A percentile compares a stretch with the other conserved stretches of the same genome.
phyloP scores from a whole-genome alignment of 805 yeast species.

The Crinitomyces ghanaensis region DNA sequence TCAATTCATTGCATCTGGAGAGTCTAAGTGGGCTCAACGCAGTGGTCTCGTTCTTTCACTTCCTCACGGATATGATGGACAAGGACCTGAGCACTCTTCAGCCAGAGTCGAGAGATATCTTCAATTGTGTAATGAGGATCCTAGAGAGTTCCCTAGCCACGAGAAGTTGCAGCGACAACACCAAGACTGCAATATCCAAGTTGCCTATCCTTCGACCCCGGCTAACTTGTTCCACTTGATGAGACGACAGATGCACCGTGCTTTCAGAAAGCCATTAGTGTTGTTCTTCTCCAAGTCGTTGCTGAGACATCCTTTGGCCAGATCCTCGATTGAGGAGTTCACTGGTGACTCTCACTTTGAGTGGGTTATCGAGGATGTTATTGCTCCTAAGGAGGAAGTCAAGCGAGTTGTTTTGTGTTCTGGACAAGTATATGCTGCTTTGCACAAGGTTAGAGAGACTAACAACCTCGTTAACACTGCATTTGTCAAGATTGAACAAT shows the following conservation, averaged over 20 bases:
- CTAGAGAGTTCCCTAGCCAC: slow-evolving; percentile 81
- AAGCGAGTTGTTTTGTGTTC: slow-evolving; percentile 74
- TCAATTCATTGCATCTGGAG: slow-evolving; percentile 95
- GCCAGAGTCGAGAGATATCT: slow-evolving; percentile 96
- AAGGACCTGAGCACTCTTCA: slow-evolving; percentile 99
- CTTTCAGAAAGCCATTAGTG: slow-evolving; percentile 77
- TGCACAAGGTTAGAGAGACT: slow-evolving; percentile 78
- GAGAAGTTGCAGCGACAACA: slow-evolving; percentile 92
- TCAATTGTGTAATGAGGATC: slow-evolving; percentile 92
- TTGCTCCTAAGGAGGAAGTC: slow-evolving; percentile 69
- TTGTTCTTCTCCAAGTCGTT: slow-evolving; percentile 86
- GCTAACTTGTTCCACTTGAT: slow-evolving; percentile 91
- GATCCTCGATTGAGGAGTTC: slow-evolving; percentile 73
- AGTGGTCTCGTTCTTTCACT: slow-evolving; percentile 89
- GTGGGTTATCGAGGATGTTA: slow-evolving; percentile 90
- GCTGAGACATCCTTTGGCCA: slow-evolving; percentile 95
- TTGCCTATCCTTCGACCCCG: slow-evolving; percentile 97
- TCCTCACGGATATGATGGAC: slow-evolving; percentile 99
- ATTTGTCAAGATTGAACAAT: slow-evolving; percentile 78
- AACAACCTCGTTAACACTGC: slow-evolving; percentile 76
- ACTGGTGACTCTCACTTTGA: slow-evolving; percentile 86
- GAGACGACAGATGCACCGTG: slow-evolving; percentile 99
- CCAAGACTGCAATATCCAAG: slow-evolving; percentile 96
- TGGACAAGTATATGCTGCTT: slow-evolving; percentile 93
- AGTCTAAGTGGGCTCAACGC: slow-evolving; percentile 98